A percentile compares a stretch with the other conserved stretches of the same genome.
These are phyloP conservation scores for Torulaspora maleeae DNA, from an alignment of 805 yeast genomes.

Conservation along the genomic window DNA sequence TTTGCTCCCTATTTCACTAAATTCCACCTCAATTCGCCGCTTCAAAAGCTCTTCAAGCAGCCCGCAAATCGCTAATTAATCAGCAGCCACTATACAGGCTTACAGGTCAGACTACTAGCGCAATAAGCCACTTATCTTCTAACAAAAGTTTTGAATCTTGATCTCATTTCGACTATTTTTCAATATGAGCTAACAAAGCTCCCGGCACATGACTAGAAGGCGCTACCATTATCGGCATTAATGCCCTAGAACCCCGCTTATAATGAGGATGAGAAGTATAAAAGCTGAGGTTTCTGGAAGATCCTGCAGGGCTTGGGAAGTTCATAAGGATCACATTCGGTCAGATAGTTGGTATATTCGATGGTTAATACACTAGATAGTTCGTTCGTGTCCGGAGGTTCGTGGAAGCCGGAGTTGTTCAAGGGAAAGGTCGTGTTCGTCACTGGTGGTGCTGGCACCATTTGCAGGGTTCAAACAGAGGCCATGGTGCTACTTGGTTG, in stretches of 20 bases:
- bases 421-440: constrained; percentile 82
- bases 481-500: constrained; percentile 83
- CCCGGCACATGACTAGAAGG: neutral
- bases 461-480: constrained; percentile 84
- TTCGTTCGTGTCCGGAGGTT: constrained; percentile 29
- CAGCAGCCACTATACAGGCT: neutral
- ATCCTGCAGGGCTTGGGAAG: neutral
- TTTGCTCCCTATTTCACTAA: neutral
- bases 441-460: constrained; percentile 97
- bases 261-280: neutral
- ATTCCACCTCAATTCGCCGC: neutral
- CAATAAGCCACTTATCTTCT: neutral
- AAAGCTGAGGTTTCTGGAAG: neutral
- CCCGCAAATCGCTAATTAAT: neutral
- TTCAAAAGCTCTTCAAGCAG: neutral
- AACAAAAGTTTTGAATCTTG: neutral
- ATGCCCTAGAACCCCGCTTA: neutral
- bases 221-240: neutral
- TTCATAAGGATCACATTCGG: neutral
- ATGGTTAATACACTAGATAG: constrained; percentile 31
- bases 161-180: neutral
- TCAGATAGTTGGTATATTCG: neutral
- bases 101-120: neutral
- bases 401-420: constrained; percentile 60
- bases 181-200: too few species aligned